phyloP scores from a whole-genome alignment of 805 yeast species.

The Pichia phayaonensis region DNA sequence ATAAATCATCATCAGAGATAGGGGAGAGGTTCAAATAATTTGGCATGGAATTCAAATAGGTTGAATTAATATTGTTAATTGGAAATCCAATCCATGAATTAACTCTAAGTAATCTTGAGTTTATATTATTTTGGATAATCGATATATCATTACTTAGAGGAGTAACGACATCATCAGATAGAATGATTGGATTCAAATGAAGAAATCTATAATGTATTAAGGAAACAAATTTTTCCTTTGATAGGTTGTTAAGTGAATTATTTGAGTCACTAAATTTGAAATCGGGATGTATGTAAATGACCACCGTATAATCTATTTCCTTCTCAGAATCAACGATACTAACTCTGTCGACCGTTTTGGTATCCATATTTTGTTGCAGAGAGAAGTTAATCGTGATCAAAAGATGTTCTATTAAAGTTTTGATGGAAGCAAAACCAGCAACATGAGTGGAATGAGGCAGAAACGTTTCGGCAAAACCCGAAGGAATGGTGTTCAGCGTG shows the following conservation, averaged over 20 bases:
- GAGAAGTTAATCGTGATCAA: neutral
- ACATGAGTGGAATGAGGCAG: neutral
- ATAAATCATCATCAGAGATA: slow-evolving; percentile 1
- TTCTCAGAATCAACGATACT: neutral
- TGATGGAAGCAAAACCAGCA: neutral
- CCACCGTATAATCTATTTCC: slow-evolving; percentile 9
- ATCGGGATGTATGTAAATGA: neutral
- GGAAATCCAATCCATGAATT: slow-evolving; percentile 35
- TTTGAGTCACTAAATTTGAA: neutral
- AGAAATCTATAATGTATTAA: slow-evolving; percentile 22
- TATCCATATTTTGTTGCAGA: neutral
- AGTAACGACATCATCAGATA: slow-evolving; percentile 7
- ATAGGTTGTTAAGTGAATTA: neutral
- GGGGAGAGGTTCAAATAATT: slow-evolving; percentile 17
- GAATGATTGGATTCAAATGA: slow-evolving; percentile 22
- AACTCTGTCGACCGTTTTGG: neutral
- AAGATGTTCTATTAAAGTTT: neutral
- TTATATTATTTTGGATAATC: slow-evolving; percentile 3
- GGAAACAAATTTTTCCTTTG: slow-evolving; percentile 3
- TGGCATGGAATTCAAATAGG: slow-evolving; percentile 30
- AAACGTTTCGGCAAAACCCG: neutral
- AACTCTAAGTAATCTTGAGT: slow-evolving; percentile 29
- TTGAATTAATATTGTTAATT: slow-evolving; percentile 10
- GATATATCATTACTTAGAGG: neutral
- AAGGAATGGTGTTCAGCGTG: neutral